Evolutionary conservation across 257 asterid species (phyloP).

Genomic region (Linderniella brevidens): DNA sequence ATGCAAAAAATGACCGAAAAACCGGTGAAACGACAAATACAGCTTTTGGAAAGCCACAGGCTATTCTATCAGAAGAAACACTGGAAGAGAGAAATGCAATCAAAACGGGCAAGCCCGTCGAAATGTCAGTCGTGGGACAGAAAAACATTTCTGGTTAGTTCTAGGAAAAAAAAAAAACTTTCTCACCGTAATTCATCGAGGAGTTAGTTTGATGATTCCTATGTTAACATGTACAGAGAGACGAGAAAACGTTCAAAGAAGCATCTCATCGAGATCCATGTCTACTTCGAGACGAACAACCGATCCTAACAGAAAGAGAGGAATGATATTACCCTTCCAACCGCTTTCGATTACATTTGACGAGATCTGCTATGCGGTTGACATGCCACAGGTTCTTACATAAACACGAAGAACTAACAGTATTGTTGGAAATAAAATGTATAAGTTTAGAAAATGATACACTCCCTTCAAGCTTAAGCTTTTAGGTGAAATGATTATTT

Average conservation of each 20-base stretch:
- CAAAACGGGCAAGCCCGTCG: conserved; percentile 21
- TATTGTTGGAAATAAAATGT: too few relatives aligned
- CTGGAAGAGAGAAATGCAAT: conserved; percentile 27
- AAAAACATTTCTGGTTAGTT: conserved; percentile 2
- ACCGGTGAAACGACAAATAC: conserved; percentile 11
- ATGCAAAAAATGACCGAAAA: conserved; percentile 1
- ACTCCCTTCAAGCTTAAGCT: too few relatives aligned
- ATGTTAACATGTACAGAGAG: conserved; percentile 14
- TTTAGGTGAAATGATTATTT: neutral
- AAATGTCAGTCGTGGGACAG: conserved; percentile 14
- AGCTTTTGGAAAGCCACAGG: conserved; percentile 70
- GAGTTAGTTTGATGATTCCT: too few relatives aligned
- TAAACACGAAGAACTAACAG: neutral
- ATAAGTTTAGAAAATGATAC: too few relatives aligned
- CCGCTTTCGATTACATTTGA: conserved; percentile 70
- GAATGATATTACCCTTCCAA: conserved; percentile 75
- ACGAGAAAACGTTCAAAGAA: conserved; percentile 18
- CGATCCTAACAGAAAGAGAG: conserved; percentile 33
- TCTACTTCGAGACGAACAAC: conserved; percentile 17
- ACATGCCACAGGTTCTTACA: conserved; percentile 56
- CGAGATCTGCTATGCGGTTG: conserved; percentile 52
- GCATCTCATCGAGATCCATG: conserved; percentile 21
- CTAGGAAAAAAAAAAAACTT: neutral
- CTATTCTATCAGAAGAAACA: conserved; percentile 36
- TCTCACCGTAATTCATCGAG: too few relatives aligned